These are phyloP conservation scores for Symbiotaphrina buchneri DNA, from an alignment of 495 filamentous ascomycete genomes.

Conservation along the genomic window DNA sequence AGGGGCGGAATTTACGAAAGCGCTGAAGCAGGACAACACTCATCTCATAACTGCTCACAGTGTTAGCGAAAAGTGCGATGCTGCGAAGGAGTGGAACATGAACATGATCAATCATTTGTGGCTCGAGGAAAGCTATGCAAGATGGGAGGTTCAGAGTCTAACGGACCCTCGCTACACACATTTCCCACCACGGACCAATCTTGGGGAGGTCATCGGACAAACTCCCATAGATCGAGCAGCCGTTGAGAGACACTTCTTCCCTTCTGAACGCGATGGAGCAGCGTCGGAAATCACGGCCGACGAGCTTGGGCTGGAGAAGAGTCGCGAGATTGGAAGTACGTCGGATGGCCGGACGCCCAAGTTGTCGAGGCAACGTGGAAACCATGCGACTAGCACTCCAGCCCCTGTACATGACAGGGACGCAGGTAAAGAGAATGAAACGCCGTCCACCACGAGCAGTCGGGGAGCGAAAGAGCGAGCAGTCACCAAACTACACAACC, in stretches of 20 bases:
- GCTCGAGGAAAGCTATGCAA: conserved; percentile 93
- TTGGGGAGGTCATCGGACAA: conserved; percentile 81
- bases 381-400: background rate
- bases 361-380: conserved; percentile 12
- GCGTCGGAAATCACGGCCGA: too few relatives aligned
- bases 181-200: conserved; percentile 74
- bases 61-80: conserved; percentile 72
- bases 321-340: conserved; percentile 12
- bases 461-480: conserved; percentile 77
- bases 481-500: conserved; percentile 43
- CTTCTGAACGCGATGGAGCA: too few relatives aligned
- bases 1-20: conserved; percentile 76
- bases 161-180: conserved; percentile 49
- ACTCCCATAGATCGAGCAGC: conserved; percentile 38
- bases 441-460: conserved; percentile 53
- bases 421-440: conserved; percentile 68
- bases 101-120: conserved; percentile 85
- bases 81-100: conserved; percentile 80
- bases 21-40: conserved; percentile 81
- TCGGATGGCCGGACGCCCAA: conserved; percentile 7
- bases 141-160: conserved; percentile 45
- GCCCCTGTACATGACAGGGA: conserved; percentile 12
- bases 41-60: conserved; percentile 84
- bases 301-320: conserved; percentile 15
- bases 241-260: conserved; percentile 31